phyloP scores from a whole-genome alignment of 2,329 filamentous ascomycete species.

The Sclerotinia glacialis region DNA sequence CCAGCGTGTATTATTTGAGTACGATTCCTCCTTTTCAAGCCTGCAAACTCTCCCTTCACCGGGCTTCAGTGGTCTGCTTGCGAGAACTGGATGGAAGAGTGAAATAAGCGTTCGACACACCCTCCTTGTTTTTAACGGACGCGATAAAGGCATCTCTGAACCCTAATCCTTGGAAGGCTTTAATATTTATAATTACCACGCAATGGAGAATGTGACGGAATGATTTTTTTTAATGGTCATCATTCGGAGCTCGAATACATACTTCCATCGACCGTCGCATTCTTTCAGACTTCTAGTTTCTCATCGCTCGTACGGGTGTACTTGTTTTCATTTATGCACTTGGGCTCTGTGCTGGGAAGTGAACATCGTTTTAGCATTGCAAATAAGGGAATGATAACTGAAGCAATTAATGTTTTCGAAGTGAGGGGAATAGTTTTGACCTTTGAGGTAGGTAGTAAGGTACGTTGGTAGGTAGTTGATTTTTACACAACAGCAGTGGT shows the following conservation, averaged over 20 bases:
- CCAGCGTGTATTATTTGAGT: slow-evolving; percentile 92
- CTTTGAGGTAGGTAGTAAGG: background rate
- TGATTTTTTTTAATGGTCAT: background rate
- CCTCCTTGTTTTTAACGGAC: slow-evolving; percentile 95
- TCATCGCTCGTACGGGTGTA: background rate
- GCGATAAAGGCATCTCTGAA: slow-evolving; percentile 98
- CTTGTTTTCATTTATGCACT: background rate
- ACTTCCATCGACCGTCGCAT: background rate
- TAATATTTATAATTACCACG: slow-evolving; percentile 13
- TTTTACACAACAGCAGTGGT: background rate
- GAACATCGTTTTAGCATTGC: background rate
- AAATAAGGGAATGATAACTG: background rate
- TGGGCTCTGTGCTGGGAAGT: too few species aligned
- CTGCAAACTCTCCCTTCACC: slow-evolving; percentile 78
- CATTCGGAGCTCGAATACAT: background rate
- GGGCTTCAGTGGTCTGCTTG: slow-evolving; percentile 86
- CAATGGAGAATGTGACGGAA: background rate
- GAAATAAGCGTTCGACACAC: slow-evolving; percentile 99
- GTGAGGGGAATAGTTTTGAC: background rate
- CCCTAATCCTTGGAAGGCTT: slow-evolving; percentile 54
- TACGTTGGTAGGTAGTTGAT: background rate
- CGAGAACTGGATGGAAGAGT: slow-evolving; percentile 66
- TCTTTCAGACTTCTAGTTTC: background rate
- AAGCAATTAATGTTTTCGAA: background rate
- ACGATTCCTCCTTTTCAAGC: slow-evolving; percentile 61